Conservation (phyloP, 208 protist species). For the Angomonas ambiguus region DNA sequence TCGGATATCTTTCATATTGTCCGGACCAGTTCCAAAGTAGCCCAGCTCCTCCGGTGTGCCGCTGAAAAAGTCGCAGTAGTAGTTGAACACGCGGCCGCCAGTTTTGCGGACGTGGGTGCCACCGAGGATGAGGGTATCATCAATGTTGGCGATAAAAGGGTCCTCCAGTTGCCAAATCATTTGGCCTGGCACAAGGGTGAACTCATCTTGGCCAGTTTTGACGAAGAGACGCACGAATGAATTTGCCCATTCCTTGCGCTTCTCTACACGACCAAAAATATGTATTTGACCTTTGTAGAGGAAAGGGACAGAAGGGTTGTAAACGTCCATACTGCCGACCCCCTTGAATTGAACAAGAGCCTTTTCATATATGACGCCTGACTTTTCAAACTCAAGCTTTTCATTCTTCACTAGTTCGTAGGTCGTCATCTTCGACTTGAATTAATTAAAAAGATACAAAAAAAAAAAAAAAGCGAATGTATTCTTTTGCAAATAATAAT, state of each 20-base stretch:
- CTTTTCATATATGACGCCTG: slow-evolving; percentile 27
- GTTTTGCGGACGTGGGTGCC: slow-evolving; percentile 35
- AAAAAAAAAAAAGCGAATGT: neutral
- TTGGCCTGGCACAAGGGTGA: slow-evolving; percentile 22
- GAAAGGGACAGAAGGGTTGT: slow-evolving; percentile 41
- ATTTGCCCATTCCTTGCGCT: slow-evolving; percentile 25
- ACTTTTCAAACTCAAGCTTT: slow-evolving; percentile 19
- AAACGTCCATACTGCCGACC: slow-evolving; percentile 33
- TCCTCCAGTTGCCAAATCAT: slow-evolving; percentile 35
- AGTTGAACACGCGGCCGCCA: slow-evolving; percentile 21
- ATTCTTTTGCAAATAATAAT: neutral
- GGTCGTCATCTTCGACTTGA: neutral
- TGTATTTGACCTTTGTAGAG: slow-evolving; percentile 30
- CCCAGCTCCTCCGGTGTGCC: slow-evolving; percentile 16
- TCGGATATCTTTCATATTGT: slow-evolving; percentile 41
- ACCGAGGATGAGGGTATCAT: slow-evolving; percentile 26
- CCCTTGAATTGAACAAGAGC: slow-evolving; percentile 36
- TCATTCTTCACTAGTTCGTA: neutral
- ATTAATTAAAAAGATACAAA: slow-evolving; percentile 3
- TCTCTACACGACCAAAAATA: slow-evolving; percentile 37
- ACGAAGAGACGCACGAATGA: slow-evolving; percentile 39
- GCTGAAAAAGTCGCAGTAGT: slow-evolving; percentile 42
- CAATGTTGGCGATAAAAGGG: slow-evolving; percentile 29
- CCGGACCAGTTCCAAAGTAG: slow-evolving; percentile 27
- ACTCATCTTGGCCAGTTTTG: slow-evolving; percentile 41